These are phyloP conservation scores for Cyclotella baltica DNA, from an alignment of 108 stramenopile species.

Conservation along the genomic window DNA sequence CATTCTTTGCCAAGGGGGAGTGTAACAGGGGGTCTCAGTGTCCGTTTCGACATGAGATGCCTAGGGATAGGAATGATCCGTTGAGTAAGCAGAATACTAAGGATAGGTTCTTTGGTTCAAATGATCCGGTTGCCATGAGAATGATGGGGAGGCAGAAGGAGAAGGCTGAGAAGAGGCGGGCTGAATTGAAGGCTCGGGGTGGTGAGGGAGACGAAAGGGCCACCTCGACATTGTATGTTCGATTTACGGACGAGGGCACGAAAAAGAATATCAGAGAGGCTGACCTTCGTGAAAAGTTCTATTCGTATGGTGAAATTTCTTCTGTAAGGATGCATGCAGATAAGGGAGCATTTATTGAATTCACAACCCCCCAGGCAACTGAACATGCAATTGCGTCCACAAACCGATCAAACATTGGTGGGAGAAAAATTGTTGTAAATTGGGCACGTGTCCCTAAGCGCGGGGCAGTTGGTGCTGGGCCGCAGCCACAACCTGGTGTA, in stretches of 20 bases:
- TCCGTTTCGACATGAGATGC: slow-evolving; percentile 99
- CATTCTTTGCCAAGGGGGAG: slow-evolving; percentile 95
- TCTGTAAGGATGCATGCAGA: slow-evolving; percentile 84
- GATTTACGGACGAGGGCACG: slow-evolving; percentile 78
- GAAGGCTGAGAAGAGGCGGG: slow-evolving; percentile 59
- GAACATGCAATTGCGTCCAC: slow-evolving; percentile 84
- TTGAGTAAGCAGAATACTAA: slow-evolving; percentile 94
- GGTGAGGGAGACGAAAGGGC: slow-evolving; percentile 79
- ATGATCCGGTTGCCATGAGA: slow-evolving; percentile 91
- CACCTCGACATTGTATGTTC: slow-evolving; percentile 75
- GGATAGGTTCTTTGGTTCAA: slow-evolving; percentile 93
- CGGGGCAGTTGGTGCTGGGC: slow-evolving; percentile 58
- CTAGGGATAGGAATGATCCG: slow-evolving; percentile 91
- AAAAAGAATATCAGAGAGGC: slow-evolving; percentile 67
- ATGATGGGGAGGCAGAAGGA: slow-evolving; percentile 72
- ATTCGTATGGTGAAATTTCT: slow-evolving; percentile 84
- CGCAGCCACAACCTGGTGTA: slow-evolving; percentile 41
- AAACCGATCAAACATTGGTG: slow-evolving; percentile 68
- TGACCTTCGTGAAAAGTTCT: slow-evolving; percentile 82
- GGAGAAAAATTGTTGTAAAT: slow-evolving; percentile 66
- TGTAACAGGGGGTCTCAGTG: slow-evolving; percentile 94
- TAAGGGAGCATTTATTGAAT: slow-evolving; percentile 90
- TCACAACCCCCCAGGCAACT: slow-evolving; percentile 82
- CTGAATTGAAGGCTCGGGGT: slow-evolving; percentile 65
- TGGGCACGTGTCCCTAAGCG: slow-evolving; percentile 91